These are phyloP conservation scores for Aurinia saxatilis DNA, from an alignment of 345 rosid species.

Conservation along the genomic window DNA sequence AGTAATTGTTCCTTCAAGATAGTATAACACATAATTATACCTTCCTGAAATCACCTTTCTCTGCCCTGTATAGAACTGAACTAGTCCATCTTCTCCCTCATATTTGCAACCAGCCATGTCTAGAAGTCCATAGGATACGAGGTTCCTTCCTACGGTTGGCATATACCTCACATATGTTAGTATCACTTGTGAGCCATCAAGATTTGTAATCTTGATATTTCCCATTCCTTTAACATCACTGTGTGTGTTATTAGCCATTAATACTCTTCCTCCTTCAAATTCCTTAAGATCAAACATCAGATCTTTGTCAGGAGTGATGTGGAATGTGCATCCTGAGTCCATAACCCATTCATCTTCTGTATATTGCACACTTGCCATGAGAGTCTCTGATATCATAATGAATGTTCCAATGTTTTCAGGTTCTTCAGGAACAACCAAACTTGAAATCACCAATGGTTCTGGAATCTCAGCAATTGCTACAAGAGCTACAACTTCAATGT, in stretches of 20 bases:
- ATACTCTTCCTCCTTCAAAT: neutral
- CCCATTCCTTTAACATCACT: neutral
- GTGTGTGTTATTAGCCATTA: neutral
- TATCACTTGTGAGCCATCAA: neutral
- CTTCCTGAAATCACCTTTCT: neutral
- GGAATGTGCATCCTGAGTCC: neutral
- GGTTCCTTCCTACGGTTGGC: too few species aligned
- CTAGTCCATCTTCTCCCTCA: too few species aligned
- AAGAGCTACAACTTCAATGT: too few species aligned
- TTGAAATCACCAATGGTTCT: too few species aligned
- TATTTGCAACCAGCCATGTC: too few species aligned
- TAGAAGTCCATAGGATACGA: too few species aligned
- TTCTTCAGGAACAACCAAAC: too few species aligned
- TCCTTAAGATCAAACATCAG: neutral
- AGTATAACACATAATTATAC: neutral
- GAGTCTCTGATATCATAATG: too few species aligned
- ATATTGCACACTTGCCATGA: too few species aligned
- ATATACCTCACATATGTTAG: neutral
- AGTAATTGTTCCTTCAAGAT: too few species aligned
- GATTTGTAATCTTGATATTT: neutral
- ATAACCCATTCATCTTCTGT: neutral
- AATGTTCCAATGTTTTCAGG: too few species aligned
- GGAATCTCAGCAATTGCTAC: too few species aligned
- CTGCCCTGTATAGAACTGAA: neutral
- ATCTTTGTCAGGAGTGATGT: neutral